Base-by-base conservation (phyloP, 2,329 filamentous ascomycete genomes). In the Albophoma yamanashiensis region DNA sequence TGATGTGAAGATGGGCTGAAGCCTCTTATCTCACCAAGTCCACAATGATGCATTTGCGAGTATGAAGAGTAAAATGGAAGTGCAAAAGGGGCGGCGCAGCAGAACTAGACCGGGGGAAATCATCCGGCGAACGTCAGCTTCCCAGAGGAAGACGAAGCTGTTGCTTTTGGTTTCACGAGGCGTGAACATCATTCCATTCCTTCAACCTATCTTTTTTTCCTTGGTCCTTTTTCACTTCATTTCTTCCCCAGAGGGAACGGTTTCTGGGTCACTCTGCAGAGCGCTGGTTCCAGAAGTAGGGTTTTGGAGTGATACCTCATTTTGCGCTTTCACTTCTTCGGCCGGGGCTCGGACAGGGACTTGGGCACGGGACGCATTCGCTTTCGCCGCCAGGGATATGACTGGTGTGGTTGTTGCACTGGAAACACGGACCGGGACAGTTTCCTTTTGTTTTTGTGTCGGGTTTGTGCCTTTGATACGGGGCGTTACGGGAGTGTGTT, bases 1-100 rank as follows among this genome's bases (percentile, higher is more conserved):
- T 20, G 69, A 71, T 57, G 63, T 68, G 58, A 72, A 71, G 63
- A 67, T 68, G 64, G 61, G 38, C 14, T 55, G 27, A 59, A 39
- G 20, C 2, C 45, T n/a, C n/a, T 6, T 6, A 31, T 31, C 39
- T 14, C n/a, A 14, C 9, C 31, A 50, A 22, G 6, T 11, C 56
- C 22, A 36, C 17, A n/a, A 53, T 2, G 31, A 36, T 20, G 22
- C 6, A 53, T 36, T 31, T 31, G 31, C 31, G 11, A 34, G 34
- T 3, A 36, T 3, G 20, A 34, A n/a, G 0, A 17, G 17, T 15
- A 15, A n/a, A 53, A 53, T 36, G 1, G 31, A n/a, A 22, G 31
- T n/a, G 50, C 27, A n/a, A 53, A 36, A 22, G 31, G 31, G 31
- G 50, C 1, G 9, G 50, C 50, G 31, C 50, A n/a, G 31, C 50